Conservation (phyloP, 139 green algal species). For the Auxenochlorella pyrenoidosa region DNA sequence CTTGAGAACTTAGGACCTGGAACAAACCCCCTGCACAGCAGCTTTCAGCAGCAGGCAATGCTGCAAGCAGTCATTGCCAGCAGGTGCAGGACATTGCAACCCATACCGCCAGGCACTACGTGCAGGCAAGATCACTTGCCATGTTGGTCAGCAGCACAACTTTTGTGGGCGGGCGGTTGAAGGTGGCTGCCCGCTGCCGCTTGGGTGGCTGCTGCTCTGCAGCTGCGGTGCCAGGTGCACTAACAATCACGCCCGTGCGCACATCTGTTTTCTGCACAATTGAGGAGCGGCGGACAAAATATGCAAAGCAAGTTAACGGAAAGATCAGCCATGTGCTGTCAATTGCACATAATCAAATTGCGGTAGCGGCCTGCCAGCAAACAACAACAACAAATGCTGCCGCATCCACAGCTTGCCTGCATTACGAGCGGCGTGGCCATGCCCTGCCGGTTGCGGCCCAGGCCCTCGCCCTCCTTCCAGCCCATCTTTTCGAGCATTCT, state of each 20-base stretch:
- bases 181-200: slow-evolving; percentile 21
- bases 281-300: not conserved
- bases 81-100: not conserved
- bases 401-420: slow-evolving; percentile 69
- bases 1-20: no score
- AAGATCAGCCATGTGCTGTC: no score
- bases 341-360: no score
- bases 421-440: slow-evolving; percentile 90
- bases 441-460: slow-evolving; percentile 82
- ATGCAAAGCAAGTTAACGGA: no score
- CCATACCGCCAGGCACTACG: no score
- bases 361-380: no score
- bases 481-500: slow-evolving; percentile 97
- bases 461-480: slow-evolving; percentile 89
- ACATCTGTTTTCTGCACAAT: slow-evolving; percentile 61
- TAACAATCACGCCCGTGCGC: slow-evolving; percentile 80
- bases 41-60: not conserved
- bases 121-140: no score
- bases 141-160: slow-evolving; percentile 83
- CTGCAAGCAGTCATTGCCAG: not conserved
- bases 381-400: no score
- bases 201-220: slow-evolving; percentile 28
- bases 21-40: no score
- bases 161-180: slow-evolving; percentile 26
- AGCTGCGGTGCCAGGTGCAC: slow-evolving; percentile 34